These are phyloP conservation scores for Kluyveromyces dobzhanskii DNA, from an alignment of 805 yeast genomes.

Conservation along the genomic window DNA sequence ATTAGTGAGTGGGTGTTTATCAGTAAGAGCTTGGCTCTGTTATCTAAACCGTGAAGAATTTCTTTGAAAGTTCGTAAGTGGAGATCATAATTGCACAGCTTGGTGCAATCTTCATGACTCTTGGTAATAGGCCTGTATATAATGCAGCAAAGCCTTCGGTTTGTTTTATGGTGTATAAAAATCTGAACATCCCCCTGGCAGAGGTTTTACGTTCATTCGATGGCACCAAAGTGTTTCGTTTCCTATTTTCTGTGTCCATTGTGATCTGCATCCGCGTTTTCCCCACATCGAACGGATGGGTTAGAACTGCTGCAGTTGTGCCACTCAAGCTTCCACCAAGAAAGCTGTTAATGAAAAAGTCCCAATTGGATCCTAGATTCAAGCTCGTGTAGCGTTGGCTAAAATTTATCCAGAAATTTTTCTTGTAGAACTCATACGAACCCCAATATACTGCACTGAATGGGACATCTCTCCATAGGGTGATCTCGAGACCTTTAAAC, in stretches of 20 bases:
- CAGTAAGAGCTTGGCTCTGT: no score
- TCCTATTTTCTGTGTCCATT: constrained; percentile 2
- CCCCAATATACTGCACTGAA: constrained; percentile 95
- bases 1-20: no score
- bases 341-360: constrained; percentile 56
- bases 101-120: constrained; percentile 89
- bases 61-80: constrained; percentile 83
- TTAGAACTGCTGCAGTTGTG: constrained; percentile 69
- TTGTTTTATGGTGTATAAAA: constrained; percentile 50
- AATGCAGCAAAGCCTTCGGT: constrained; percentile 76
- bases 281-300: constrained; percentile 97
- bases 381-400: constrained; percentile 2
- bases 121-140: constrained; percentile 81
- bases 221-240: constrained; percentile 4
- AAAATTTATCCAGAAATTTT: constrained; percentile 12
- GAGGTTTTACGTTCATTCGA: constrained; percentile 4
- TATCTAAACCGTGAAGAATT: constrained; percentile 32
- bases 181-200: constrained; percentile 51
- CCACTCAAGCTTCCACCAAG: constrained; percentile 82
- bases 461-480: constrained; percentile 96
- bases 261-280: constrained; percentile 78
- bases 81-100: constrained; percentile 98
- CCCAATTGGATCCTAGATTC: constrained; percentile 24
- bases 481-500: constrained; percentile 78
- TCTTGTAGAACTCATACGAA: constrained; percentile 54